These are phyloP conservation scores for Salix brachista DNA, from an alignment of 345 rosid genomes.

Conservation along the genomic window DNA sequence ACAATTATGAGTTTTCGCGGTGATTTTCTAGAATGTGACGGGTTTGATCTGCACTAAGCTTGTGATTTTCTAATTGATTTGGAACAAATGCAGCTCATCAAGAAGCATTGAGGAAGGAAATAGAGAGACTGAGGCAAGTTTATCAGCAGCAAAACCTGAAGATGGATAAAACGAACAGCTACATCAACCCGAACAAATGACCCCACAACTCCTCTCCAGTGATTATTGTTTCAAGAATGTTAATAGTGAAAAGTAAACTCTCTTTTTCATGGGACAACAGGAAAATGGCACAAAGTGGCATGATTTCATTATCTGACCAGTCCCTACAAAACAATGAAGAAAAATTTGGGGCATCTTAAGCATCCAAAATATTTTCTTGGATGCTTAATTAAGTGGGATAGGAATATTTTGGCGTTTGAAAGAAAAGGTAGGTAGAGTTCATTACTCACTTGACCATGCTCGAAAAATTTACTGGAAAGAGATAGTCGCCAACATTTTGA, in stretches of 20 bases:
- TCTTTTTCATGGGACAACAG: slow-evolving; percentile 3
- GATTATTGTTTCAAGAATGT: slow-evolving; percentile 1
- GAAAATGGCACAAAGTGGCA: neutral
- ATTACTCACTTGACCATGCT: neutral
- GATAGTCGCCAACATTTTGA: slow-evolving; percentile 5
- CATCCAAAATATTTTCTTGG: slow-evolving; percentile 19
- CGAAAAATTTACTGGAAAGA: neutral
- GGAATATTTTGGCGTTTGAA: neutral
- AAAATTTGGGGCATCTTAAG: neutral
- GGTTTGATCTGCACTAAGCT: neutral
- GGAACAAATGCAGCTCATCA: slow-evolving; percentile 27
- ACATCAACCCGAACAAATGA: neutral
- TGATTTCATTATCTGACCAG: neutral
- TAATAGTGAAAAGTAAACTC: neutral
- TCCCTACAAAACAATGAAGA: neutral
- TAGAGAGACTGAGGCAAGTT: slow-evolving; percentile 32
- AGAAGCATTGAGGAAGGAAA: slow-evolving; percentile 35
- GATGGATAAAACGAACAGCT: slow-evolving; percentile 14
- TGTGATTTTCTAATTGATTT: neutral
- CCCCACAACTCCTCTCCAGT: neutral
- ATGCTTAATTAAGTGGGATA: neutral
- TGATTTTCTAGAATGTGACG: neutral
- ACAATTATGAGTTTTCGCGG: no score
- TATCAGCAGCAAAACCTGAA: slow-evolving; percentile 24
- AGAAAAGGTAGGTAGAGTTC: neutral